Evolutionary conservation across 176 grass and related monocot species (phyloP), one percentile per base, ranked within the genome.

Genomic region (Aegilops speltoides): DNA sequence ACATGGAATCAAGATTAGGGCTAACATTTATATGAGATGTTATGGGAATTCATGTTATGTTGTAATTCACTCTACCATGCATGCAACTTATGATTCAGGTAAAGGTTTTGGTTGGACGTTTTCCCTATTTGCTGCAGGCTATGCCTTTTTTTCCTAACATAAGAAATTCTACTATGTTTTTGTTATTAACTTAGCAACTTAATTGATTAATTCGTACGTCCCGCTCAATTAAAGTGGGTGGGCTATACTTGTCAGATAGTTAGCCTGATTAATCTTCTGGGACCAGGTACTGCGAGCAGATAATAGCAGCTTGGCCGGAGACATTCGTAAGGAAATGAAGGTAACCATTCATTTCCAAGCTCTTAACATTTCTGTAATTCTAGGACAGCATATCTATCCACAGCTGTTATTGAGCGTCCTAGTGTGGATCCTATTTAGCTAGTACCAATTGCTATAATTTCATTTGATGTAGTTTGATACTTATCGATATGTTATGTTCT

Each of bases 321-420:
- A 98, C 45, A 98, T 98, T 82, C 96, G 93, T 37, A 98, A 98
- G 86, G 96, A 98, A 94, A 96, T 98, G 93, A 98, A 96, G 90
- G 90, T 92, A 87, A 73, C 16, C 22, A 48, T 46, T 23, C 17
- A 29, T 67, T 71, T 82, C 19, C 16, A 37, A 37, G 28, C 67
- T 68, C 54, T 2, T 52, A 43, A 85, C 15, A 67, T 88, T 62
- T 73, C 17, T 56, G 65, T 4, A 15, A 78, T 48, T 22, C 11
- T 17, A 80, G 48, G 28, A 52, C 16, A 75, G 24, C 1, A 76
- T 26, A 19, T 68, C 6, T 80, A 75, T 82, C 19, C 10, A 40
- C 22, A 71, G 8, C 68, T 68, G 31, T 52, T 37, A 78, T 29
- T 23, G 60, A 86, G 79, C 16, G 8, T 20, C 68, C 22, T 79